Percentiles rank a stretch among this genome's conserved stretches.
Conservation (phyloP, 768 basidiomycete genomes). For the Roridomyces roridus region DNA sequence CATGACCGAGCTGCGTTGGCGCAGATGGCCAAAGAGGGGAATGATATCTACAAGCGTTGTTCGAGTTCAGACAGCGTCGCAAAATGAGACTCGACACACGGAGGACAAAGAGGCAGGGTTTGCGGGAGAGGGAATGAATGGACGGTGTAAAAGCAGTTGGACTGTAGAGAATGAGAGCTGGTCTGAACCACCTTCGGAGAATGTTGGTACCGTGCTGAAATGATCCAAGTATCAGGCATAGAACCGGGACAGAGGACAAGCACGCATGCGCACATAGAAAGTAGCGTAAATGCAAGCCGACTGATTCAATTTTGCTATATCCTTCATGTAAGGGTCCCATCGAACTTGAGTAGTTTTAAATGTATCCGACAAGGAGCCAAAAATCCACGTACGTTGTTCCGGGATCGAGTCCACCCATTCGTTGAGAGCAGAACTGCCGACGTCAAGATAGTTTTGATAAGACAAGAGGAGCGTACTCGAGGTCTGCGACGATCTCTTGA, state of each 20-base stretch:
- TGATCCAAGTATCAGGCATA: background rate
- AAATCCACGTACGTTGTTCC: slow-evolving; percentile 51
- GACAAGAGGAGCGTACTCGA: slow-evolving; percentile 49
- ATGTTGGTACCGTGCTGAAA: slow-evolving; percentile 10
- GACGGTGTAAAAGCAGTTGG: slow-evolving; percentile 79
- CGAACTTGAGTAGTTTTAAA: slow-evolving; percentile 41
- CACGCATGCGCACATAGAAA: slow-evolving; percentile 34
- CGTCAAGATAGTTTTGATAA: background rate
- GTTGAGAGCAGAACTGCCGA: slow-evolving; percentile 59
- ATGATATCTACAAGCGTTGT: too few species aligned
- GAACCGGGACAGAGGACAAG: background rate
- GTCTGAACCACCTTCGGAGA: too few species aligned
- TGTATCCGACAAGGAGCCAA: background rate
- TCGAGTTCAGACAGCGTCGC: too few species aligned
- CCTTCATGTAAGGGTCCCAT: slow-evolving; percentile 58
- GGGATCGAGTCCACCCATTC: slow-evolving; percentile 75
- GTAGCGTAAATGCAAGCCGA: slow-evolving; percentile 59
- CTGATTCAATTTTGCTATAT: slow-evolving; percentile 58
- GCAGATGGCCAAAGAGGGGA: slow-evolving; percentile 81
- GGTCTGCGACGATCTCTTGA: slow-evolving; percentile 63
- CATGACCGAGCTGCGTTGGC: slow-evolving; percentile 83
- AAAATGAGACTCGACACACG: background rate
- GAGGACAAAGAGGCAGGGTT: slow-evolving; percentile 49
- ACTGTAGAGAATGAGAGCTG: slow-evolving; percentile 29
- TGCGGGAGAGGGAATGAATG: slow-evolving; percentile 71